phyloP scores from a whole-genome alignment of 2,329 filamentous ascomycete genomes.

The Penicillium expansum region DNA sequence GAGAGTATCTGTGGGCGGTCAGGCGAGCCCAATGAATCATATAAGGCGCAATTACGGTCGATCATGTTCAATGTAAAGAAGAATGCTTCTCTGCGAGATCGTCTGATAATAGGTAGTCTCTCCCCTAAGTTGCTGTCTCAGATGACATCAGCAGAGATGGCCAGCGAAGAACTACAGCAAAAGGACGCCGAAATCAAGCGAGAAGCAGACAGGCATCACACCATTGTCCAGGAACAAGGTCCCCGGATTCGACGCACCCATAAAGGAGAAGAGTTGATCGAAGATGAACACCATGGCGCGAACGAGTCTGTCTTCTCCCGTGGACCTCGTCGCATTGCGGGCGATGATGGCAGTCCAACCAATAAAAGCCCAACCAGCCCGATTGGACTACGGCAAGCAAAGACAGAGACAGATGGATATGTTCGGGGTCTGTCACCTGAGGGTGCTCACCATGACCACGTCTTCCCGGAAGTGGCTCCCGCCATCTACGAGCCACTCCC shows the following conservation, averaged over 20 bases:
- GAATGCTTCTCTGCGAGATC: slow-evolving; percentile 73
- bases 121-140: slow-evolving; percentile 73
- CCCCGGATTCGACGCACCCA: slow-evolving; percentile 84
- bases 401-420: slow-evolving; percentile 51
- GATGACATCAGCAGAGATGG: slow-evolving; percentile 89
- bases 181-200: slow-evolving; percentile 56
- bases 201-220: slow-evolving; percentile 63
- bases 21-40: slow-evolving; percentile 55
- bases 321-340: slow-evolving; percentile 44
- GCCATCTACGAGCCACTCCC: slow-evolving; percentile 41
- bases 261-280: slow-evolving; percentile 89
- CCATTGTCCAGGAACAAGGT: slow-evolving; percentile 71
- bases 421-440: slow-evolving; percentile 73
- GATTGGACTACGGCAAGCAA: slow-evolving; percentile 20
- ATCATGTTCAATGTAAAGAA: slow-evolving; percentile 85
- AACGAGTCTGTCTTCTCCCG: slow-evolving; percentile 50
- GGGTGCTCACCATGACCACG: slow-evolving; percentile 43
- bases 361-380: slow-evolving; percentile 31
- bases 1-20: slow-evolving; percentile 50
- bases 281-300: slow-evolving; percentile 60
- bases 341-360: slow-evolving; percentile 30
- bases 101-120: slow-evolving; percentile 69
- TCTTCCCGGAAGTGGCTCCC: slow-evolving; percentile 43
- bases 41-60: slow-evolving; percentile 66
- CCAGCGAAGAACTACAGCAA: slow-evolving; percentile 80